Percentiles rank a stretch among this genome's conserved stretches.
These are phyloP conservation scores for Trichoderma cornu-damae DNA, from an alignment of 2,329 filamentous ascomycete species.

Conservation along the genomic window DNA sequence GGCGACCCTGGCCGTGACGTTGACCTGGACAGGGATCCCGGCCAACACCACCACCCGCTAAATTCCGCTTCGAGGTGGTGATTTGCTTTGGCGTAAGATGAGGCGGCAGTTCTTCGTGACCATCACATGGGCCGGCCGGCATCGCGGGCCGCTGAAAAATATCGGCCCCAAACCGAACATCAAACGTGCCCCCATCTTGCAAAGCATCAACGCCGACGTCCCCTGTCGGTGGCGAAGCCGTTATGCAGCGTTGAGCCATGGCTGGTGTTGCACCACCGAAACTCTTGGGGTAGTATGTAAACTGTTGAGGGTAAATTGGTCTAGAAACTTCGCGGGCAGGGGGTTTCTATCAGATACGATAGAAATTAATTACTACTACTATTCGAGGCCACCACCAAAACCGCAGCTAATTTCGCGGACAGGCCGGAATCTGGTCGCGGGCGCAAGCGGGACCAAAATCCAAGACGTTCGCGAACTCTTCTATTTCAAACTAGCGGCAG, in stretches of 20 bases:
- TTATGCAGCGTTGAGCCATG: constrained; percentile 3
- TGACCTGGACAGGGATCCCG: constrained; percentile 20
- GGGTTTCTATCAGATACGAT: constrained; percentile 15
- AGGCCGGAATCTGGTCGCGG: constrained; percentile 13
- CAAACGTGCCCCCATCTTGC: constrained; percentile 16
- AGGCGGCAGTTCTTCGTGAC: constrained; percentile 28
- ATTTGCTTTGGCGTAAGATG: constrained; percentile 24
- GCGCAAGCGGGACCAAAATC: constrained; percentile 6
- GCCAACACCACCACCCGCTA: constrained; percentile 19
- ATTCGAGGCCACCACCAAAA: constrained; percentile 6
- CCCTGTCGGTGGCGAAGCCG: neutral
- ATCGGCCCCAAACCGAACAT: neutral
- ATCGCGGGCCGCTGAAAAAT: neutral
- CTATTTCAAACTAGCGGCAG: constrained; percentile 12
- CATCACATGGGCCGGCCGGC: constrained; percentile 19
- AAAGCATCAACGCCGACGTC: constrained; percentile 16
- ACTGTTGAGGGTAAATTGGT: constrained; percentile 2
- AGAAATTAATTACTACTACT: constrained; percentile 13
- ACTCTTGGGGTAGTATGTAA: neutral
- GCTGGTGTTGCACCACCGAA: neutral
- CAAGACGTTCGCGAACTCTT: constrained; percentile 6
- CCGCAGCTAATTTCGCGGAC: constrained; percentile 23
- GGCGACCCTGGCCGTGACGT: constrained; percentile 15
- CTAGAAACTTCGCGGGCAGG: constrained; percentile 14
- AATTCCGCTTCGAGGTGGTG: constrained; percentile 11